Evolutionary conservation across 257 asterid species (phyloP).

Genomic region (Knoxia roxburghii): DNA sequence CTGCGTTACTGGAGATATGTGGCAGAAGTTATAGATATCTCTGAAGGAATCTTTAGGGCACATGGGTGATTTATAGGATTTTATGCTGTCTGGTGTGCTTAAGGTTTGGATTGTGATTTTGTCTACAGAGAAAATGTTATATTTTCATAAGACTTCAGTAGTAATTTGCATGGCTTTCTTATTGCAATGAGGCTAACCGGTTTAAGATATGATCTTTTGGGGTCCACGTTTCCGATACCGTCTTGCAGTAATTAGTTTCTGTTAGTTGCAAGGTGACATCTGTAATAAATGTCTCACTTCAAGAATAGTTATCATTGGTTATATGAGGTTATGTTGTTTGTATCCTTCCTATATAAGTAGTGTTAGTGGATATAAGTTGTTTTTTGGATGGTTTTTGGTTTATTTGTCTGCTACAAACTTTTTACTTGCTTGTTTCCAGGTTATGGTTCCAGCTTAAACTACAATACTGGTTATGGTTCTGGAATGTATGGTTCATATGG

Average conservation of each 20-base stretch:
- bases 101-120: background rate
- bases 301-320: background rate
- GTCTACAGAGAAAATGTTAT: background rate
- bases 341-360: background rate
- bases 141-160: background rate
- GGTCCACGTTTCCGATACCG: background rate
- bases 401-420: constrained; percentile 15
- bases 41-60: background rate
- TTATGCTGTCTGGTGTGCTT: background rate
- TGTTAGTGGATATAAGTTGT: background rate
- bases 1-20: background rate
- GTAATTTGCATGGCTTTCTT: background rate
- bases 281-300: background rate
- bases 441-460: constrained; percentile 1
- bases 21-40: background rate
- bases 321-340: background rate
- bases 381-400: background rate
- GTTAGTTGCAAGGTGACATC: background rate
- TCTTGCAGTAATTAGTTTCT: background rate
- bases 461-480: constrained; percentile 24
- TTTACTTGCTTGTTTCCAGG: constrained; percentile 34
- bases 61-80: background rate
- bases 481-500: constrained; percentile 54
- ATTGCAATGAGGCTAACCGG: background rate
- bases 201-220: background rate